Evolutionary conservation across 495 filamentous ascomycete genomes (phyloP), one percentile per base, ranked within the genome.

Genomic region (Hyaloscypha variabilis): DNA sequence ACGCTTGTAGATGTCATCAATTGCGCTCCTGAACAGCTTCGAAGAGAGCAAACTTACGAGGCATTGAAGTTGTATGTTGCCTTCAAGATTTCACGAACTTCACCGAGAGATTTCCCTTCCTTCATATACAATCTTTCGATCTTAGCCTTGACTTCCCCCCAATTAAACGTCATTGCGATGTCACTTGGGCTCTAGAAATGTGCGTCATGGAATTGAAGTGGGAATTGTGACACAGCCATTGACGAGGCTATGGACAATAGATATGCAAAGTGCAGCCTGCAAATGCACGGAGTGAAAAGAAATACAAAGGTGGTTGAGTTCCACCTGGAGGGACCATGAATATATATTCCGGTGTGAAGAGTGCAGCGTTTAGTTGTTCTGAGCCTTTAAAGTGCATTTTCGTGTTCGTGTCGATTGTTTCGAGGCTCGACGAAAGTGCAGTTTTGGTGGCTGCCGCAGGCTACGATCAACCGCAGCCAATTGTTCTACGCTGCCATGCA

Each of bases 91-190:
- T 25, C n/a, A 6, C 50, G 60, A 54, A 63, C 60, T 11, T 63
- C 50, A 6, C 56, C 30, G 49, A 63, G 60, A 3, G 60, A 50
- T 34, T 24, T 63, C 11, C 51, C 21, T 39, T 63, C 50, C 17
- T 24, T 55, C 19, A 63, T 17, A n/a, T 63, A 63, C 11, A 58
- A 36, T 19, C 34, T n/a, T 34, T 59, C 29, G 25, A 65, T 50
- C 2, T 65, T 54, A 26, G 13, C 19, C 25, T 34, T 19, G 6
- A 65, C 62, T 11, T 65, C 62, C 21, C 13, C 31, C 60, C 60
- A 63, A 25, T 63, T 63, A 13, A 55, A 55, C 26, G 60, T 39
- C 60, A 63, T 63, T 42, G 13, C 13, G 39, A 42, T 42, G 39
- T 42, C 13, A 11, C 14, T 42, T 10, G 13, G 6, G 8, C 8